Evolutionary conservation across 495 filamentous ascomycete genomes (phyloP), one percentile per base, ranked within the genome.

Genomic region (Hypomontagnella monticulosa): DNA sequence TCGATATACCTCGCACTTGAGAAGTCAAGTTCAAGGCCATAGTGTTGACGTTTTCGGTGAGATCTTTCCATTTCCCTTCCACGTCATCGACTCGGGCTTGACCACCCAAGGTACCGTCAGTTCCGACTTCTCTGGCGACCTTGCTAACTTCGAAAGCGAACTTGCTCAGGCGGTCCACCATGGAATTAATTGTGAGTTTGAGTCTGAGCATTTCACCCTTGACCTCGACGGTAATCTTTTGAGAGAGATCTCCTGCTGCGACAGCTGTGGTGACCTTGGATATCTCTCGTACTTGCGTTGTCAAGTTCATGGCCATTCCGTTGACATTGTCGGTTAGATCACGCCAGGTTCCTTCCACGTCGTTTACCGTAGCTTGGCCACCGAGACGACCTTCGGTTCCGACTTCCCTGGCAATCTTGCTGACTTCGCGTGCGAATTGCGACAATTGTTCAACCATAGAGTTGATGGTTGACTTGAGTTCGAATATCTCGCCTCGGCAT

Each of bases 141-240:
- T 97, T 97, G 84, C 93, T 98, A 72, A 99, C 96, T 77, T 99
- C 96, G 59, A 95, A 95, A 16, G 95, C 95, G 66, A 99, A 99
- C 1, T 93, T 97, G 61, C 96, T 92, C 5, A 99, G 85, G 63
- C 93, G 88, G 76, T 99, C 96, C 71, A 99, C 95, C 95, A 99
- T 99, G 76, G 92, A 92, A 72, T 99, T 99, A 78, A 99, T 99
- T 0, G 95, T 99, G 70, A 91, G 91, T 81, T 99, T 99, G 40
- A 99, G 81, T 71, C 91, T 90, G 43, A 97, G 78, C 65, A 99
- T 99, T 76, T 99, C 95, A 68, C 95, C 95, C 71, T 96, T 90
- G 40, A 96, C 96, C 67, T 98, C 93, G 53, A 96, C 96, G 8
- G 90, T 90, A 67, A 99, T 96, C 80, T 97, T 98, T 77, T 94